Base-by-base conservation (phyloP, 2,329 filamentous ascomycete genomes). In the Zasmidium angulare region DNA sequence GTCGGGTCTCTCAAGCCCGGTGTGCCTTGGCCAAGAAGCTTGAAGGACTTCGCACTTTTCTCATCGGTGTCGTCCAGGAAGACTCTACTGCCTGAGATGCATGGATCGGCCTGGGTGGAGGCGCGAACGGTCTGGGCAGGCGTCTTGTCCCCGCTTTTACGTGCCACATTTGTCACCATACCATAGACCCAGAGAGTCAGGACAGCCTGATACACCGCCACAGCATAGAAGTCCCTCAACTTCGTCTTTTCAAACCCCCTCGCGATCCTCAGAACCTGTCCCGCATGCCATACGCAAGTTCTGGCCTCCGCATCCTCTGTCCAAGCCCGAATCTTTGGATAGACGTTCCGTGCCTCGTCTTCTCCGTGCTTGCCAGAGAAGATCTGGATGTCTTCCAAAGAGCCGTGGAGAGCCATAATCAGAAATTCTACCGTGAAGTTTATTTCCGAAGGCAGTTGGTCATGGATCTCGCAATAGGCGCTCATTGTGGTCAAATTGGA, bases 101-200 rank as follows among this genome's bases (percentile, higher is more conserved):
- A 20, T 31, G 24, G 46, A 24, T 24, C 23, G 50, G 2, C 23
- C 19, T 1, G 19, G 4, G 17, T 60, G 40, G 48, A 21, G n/a
- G 24, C 9, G 26, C n/a, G 23, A 9, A 36, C 50, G 22, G 6
- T 36, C 29, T 36, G 36, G 7, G 36, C 21, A 0, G 63, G 64
- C 21, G 60, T 65, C 14, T 63, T 55, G 3, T 61, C 50, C 6
- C 65, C 67, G 53, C 64, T 66, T 24, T 61, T 63, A 9, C 63
- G 81, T 78, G 2, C 85, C 71, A 11, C 72, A 64, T 31, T 69
- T 2, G 76, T 75, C 21, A 69, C 69, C 26, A 65, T 69, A 0
- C 86, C 85, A 65, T 87, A 89, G 0, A 83, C 82, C 88, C 88
- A 91, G 10, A 90, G 73, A 0, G 84, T 83, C 2, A 91, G 76